Conservation (phyloP, 2,329 filamentous ascomycete species). For the Alternaria rosae region DNA sequence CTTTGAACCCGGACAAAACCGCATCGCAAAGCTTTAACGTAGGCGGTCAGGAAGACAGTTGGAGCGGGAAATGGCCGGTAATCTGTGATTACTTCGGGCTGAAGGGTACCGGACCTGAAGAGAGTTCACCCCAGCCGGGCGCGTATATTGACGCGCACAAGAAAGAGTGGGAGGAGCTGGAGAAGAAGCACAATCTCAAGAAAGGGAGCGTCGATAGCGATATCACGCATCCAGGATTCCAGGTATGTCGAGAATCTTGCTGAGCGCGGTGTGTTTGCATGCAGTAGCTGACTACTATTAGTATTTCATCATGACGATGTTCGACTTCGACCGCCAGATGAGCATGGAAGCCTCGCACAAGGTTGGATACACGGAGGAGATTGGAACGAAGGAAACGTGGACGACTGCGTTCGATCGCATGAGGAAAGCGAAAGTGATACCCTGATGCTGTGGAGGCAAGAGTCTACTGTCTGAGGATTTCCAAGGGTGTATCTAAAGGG, state of each 20-base stretch:
- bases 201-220: constrained; percentile 55
- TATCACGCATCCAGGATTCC: constrained; percentile 48
- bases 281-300: constrained; percentile 15
- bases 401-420: constrained; percentile 55
- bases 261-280: neutral
- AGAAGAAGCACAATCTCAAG: constrained; percentile 37
- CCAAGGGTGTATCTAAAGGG: too few species aligned
- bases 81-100: constrained; percentile 58
- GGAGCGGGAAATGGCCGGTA: constrained; percentile 56
- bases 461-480: too few species aligned
- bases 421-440: constrained; percentile 53
- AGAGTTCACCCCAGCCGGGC: constrained; percentile 37
- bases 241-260: constrained; percentile 23
- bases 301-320: constrained; percentile 48
- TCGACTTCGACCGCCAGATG: constrained; percentile 59
- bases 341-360: constrained; percentile 52
- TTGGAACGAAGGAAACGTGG: constrained; percentile 53
- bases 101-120: constrained; percentile 48
- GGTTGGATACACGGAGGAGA: constrained; percentile 51
- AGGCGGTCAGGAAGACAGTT: constrained; percentile 51
- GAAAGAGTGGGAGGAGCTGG: constrained; percentile 39
- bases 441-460: constrained; percentile 12
- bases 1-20: constrained; percentile 51
- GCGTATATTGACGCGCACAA: constrained; percentile 39
- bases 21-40: constrained; percentile 54